Base-by-base conservation (phyloP, 2,329 filamentous ascomycete species). In the Aspergillus ochraceus region DNA sequence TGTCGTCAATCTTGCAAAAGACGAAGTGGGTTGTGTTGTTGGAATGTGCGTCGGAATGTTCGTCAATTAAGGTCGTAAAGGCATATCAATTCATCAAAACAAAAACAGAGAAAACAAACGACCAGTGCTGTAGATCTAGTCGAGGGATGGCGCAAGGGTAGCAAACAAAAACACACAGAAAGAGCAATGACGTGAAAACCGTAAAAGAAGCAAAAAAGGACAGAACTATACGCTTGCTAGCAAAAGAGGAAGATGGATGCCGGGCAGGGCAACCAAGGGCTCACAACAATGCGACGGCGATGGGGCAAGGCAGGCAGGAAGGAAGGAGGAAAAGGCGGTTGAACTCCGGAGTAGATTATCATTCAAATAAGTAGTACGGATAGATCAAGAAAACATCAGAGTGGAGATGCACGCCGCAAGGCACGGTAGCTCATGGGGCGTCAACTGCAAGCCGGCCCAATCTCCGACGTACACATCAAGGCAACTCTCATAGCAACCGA, bases 11-110 rank as follows among this genome's bases (percentile, higher is more conserved):
- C 17, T 36, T 59, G 45, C 39, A 50, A 56, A 57, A 54, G 49
- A 47, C 32, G 51, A 51, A 47, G 32, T 52, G 20, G 52, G 52
- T 59, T 24, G 17, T 57, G 55, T 52, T 51, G 52, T 59, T 64
- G 67, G 68, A 70, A 70, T 71, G 68, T 61, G 61, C 58, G 60
- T 60, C 57, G 55, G 59, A 66, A 64, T 68, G 67, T 60, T 69
- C 65, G 62, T 71, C 61, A 68, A 66, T 64, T 66, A 69, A 63
- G 66, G 66, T 74, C 71, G 66, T 74, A 66, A 72, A 66, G 66
- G 70, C 72, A 73, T 74, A 73, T 67, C 68, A 74, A 70, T 49
- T 67, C 66, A 66, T 68, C 61, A 69, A 64, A 68, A 63, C 52
- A 66, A 60, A 65, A 60, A 65, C 66, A 54, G 67, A 67, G 55